These are phyloP conservation scores for Pichia sp. DNA, from an alignment of 1,139 yeast species.

Conservation along the genomic window DNA sequence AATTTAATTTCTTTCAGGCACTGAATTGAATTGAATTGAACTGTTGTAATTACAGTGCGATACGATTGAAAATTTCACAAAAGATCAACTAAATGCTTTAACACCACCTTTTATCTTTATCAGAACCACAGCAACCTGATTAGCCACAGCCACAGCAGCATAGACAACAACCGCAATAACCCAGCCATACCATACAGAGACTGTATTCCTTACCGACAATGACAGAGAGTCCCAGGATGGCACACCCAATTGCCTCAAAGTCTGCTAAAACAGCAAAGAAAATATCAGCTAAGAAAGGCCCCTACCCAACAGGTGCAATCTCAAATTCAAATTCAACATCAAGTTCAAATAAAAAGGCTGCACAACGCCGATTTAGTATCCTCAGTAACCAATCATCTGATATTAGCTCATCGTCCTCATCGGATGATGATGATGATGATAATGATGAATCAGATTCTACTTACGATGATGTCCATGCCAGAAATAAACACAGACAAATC, in stretches of 20 bases:
- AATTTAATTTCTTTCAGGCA: no score
- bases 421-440: conserved; percentile 12
- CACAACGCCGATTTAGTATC: conserved; percentile 37
- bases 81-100: no score
- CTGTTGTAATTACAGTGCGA: no score
- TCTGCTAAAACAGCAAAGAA: conserved; percentile 1
- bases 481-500: background rate
- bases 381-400: conserved; percentile 34
- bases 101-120: no score
- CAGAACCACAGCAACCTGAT: no score
- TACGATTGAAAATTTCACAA: no score
- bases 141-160: no score
- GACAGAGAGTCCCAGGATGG: conserved; percentile 9
- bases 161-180: no score
- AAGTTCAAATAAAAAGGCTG: no score
- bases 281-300: conserved; percentile 13
- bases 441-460: conserved; percentile 9
- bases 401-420: conserved; percentile 54
- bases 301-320: conserved; percentile 2
- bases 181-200: background rate
- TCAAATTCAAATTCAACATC: background rate
- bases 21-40: no score
- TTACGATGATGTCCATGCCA: no score
- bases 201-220: no score
- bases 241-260: background rate